Base-by-base conservation (phyloP, 202 grass and related monocot species). In the Alloteropsis angusta region DNA sequence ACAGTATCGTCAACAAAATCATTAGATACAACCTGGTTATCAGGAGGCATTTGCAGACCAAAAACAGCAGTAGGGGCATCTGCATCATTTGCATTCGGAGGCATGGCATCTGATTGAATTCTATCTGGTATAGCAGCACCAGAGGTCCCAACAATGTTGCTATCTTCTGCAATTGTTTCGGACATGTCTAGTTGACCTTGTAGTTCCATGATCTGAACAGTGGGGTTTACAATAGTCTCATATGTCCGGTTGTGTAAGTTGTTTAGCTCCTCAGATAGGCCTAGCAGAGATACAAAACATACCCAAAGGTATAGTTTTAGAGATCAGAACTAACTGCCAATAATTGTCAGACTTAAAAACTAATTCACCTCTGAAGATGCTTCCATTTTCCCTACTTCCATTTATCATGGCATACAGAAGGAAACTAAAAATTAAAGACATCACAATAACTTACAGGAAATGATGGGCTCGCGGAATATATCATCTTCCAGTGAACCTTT, bases 401-500 rank as follows among this genome's bases (percentile, higher is more conserved):
- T 55, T 75, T 32, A 62, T 55, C 21, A 64, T 6, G 36, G 10
- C 6, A 5, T 68, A 7, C 10, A 76, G 3, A n/a, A 66, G 54
- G 52, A 73, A 82, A 63, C 56, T 71, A 12, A 84, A 63, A 58
- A 86, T 67, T 0, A 30, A 83, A 73, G 39, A 65, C 2, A 73
- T 61, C 49, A 59, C 58, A 79, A 43, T 34, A 42, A 84, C 79
- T 84, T 85, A 87, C 79, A 82, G 65, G 80, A 82, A 53, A 96
- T 80, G 75, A 81, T 58, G 11, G 88, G 77, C 57, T 96, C 92
- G 22, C 71, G 72, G 86, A 96, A 99, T 84, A 99, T 89, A 52
- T 93, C 92, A 78, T 91, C 92, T 91, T 96, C 96, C 28, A 99
- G 80, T 16, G 86, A 90, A 89, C 88, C 89, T 83, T 96, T 99